Evolutionary conservation across 305 asterid species (phyloP).

Genomic region (Fraxinus latifolia): DNA sequence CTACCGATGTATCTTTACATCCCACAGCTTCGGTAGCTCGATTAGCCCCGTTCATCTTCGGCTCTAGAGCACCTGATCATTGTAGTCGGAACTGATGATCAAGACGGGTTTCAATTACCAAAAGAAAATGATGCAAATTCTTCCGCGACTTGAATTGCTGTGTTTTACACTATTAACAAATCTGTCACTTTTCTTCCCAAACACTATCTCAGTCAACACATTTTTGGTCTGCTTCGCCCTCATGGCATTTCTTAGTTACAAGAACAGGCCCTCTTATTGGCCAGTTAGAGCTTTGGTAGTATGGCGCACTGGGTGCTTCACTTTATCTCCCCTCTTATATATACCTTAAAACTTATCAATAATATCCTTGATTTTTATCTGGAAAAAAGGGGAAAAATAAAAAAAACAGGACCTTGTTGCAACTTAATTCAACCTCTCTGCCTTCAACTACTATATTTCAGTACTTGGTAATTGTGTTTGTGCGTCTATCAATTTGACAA

Average conservation of each 20-base stretch:
- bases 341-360: not conserved
- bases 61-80: not conserved
- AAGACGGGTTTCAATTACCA: not conserved
- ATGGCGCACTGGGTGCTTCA: not conserved
- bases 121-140: not conserved
- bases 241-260: not conserved
- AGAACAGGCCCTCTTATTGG: not conserved
- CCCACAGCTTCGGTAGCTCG: not conserved
- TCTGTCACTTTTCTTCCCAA: not conserved
- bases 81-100: not conserved
- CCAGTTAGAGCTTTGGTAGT: not conserved
- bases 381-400: not conserved
- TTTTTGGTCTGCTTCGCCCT: not conserved
- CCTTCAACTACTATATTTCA: not conserved
- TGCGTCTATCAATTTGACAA: not conserved
- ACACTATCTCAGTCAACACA: not conserved
- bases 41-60: not conserved
- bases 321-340: not conserved
- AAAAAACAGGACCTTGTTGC: not conserved
- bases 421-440: not conserved
- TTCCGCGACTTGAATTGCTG: not conserved
- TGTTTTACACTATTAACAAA: not conserved
- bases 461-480: not conserved
- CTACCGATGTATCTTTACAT: not conserved
- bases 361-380: not conserved